Base-by-base conservation (phyloP, 306 rosid species). In the Mimosa bimucronata region DNA sequence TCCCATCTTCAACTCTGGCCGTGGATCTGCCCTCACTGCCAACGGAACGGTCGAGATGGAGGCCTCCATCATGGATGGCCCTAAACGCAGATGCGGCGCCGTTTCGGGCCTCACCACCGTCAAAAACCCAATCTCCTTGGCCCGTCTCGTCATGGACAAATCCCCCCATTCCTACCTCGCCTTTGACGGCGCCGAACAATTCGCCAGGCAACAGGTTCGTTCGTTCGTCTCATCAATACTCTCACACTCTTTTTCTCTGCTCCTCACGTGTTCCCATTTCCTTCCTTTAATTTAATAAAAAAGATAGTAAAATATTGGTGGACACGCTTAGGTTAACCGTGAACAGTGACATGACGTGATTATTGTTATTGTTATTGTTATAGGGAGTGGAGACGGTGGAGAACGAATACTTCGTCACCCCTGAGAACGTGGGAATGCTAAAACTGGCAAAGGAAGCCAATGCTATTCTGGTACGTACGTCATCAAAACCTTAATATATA, bases 101-200 rank as follows among this genome's bases (percentile, higher is more conserved):
- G 99, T 96, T 3, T 93, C 98, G 2, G 99, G 99, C 0, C 40
- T 96, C 9, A 77, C 87, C 74, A 91, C 97, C 1, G 98, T 96
- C 3, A 93, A 91, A 66, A 96, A 93, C 80, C 98, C 99, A 0
- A 19, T 95, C 80, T 93, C 99, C 0, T 89, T 95, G 2, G 99
- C 99, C 78, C 97, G 98, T 1, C 93, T 95, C 7, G 97, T 95
- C 11, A 93, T 95, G 99, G 99, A 95, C 6, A 93, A 91, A 48
- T 95, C 99, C 10, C 99, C 99, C 0, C 99, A 95, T 81, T 95
- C 99, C 77, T 95, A 95, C 74, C 92, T 95, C 0, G 99, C 97
- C 64, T 95, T 93, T 74, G 46, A 88, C 6, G 98, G 99, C 42
- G 99, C 99, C 1, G 99, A 95, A 78, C 85, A 89, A 10, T 95